Conservation (phyloP, 371 early-diverging fungal genomes). For the Mortierella sp. region DNA sequence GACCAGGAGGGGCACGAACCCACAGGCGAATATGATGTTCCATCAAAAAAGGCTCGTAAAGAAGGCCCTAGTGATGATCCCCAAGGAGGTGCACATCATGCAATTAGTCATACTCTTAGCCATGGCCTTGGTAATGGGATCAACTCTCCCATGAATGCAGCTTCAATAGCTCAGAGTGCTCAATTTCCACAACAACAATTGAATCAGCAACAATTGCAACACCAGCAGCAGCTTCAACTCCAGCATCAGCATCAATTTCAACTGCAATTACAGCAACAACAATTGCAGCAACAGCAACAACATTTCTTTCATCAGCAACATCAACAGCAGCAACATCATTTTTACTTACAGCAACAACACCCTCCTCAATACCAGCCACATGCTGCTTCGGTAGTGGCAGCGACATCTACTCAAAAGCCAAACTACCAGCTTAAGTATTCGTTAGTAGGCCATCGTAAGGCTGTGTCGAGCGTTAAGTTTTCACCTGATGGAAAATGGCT, state of each 20-base stretch:
- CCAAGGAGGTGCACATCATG: slow-evolving; percentile 1
- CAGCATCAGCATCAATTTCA: slow-evolving; percentile 17
- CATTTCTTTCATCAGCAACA: slow-evolving; percentile 10
- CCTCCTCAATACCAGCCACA: neutral
- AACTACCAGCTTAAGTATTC: slow-evolving; percentile 91
- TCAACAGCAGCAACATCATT: neutral
- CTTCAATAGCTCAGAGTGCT: neutral
- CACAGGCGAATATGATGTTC: slow-evolving; percentile 12
- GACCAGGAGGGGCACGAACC: slow-evolving; percentile 39
- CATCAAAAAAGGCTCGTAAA: slow-evolving; percentile 14
- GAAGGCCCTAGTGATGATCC: slow-evolving; percentile 10
- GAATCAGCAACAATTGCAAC: neutral
- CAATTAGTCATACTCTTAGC: neutral
- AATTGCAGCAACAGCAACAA: slow-evolving; percentile 19
- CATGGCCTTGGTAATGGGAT: slow-evolving; percentile 6
- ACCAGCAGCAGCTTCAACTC: slow-evolving; percentile 12
- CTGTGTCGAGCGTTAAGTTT: slow-evolving; percentile 96
- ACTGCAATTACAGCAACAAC: neutral
- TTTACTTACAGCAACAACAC: slow-evolving; percentile 44
- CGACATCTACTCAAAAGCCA: slow-evolving; percentile 71
- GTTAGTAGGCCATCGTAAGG: slow-evolving; percentile 94
- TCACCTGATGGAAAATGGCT: slow-evolving; percentile 98
- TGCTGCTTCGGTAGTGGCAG: slow-evolving; percentile 32
- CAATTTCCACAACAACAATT: slow-evolving; percentile 2
- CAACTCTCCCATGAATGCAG: neutral